These are phyloP conservation scores for Euphorbia celastroides DNA, from an alignment of 441 rosid species.

Conservation along the genomic window DNA sequence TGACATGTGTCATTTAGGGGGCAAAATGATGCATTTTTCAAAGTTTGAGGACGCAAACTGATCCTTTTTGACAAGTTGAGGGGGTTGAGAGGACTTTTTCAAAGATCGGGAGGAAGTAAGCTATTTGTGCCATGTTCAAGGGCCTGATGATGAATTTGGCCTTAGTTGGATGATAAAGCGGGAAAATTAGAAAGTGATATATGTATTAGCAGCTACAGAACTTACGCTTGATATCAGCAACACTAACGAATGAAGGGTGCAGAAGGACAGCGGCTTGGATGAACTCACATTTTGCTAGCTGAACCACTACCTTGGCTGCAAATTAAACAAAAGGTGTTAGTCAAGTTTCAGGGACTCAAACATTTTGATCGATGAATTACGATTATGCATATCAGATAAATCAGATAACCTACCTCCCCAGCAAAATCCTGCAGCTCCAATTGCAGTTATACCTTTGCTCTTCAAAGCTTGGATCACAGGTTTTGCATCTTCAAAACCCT, in stretches of 20 bases:
- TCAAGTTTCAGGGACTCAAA: neutral
- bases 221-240: conserved; percentile 72
- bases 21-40: no score
- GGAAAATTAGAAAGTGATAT: no score
- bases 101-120: no score
- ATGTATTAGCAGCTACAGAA: neutral
- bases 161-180: no score
- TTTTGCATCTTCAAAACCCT: conserved; percentile 47
- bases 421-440: conserved; percentile 54
- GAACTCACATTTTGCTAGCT: conserved; percentile 46
- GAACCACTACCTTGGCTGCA: conserved; percentile 72
- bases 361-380: neutral
- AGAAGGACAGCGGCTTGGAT: conserved; percentile 61
- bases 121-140: no score
- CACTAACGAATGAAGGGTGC: conserved; percentile 68
- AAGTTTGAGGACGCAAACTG: no score
- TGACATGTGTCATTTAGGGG: no score
- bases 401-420: conserved; percentile 50
- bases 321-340: conserved; percentile 11
- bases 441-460: conserved; percentile 28
- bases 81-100: no score
- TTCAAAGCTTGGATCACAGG: conserved; percentile 33
- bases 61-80: no score
- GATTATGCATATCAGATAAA: neutral
- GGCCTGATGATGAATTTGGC: no score